Conservation (phyloP, 306 rosid species). For the Fragaria ananassa region DNA sequence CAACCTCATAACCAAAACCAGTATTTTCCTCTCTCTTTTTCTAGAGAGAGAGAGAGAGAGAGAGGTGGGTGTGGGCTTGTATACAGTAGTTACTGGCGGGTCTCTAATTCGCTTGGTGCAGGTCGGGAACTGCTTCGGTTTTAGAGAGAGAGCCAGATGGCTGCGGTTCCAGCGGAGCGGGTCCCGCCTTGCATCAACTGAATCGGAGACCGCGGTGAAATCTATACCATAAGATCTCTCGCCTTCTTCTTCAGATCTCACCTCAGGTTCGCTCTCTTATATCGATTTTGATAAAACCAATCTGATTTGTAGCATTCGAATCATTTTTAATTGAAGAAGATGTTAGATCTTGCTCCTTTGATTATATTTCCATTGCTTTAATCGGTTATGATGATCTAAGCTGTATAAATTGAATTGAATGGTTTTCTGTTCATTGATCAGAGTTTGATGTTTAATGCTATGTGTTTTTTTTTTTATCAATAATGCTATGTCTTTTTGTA, state of each 20-base stretch:
- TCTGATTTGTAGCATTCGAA: not conserved
- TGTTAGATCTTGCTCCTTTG: not conserved
- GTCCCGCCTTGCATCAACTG: constrained; percentile 99
- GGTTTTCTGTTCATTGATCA: not conserved
- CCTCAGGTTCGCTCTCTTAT: constrained; percentile 4
- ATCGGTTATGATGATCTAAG: not conserved
- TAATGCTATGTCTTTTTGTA: not conserved
- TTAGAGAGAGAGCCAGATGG: not conserved
- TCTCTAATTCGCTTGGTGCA: constrained; percentile 99
- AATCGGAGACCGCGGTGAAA: constrained; percentile 85
- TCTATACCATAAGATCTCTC: not conserved
- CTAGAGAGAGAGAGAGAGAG: not conserved
- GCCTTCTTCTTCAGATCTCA: constrained; percentile 5
- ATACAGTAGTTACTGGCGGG: constrained; percentile 57
- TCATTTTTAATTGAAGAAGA: not conserved
- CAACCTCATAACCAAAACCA: not conserved
- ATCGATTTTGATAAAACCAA: not conserved
- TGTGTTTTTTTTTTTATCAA: not conserved
- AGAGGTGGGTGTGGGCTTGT: not conserved
- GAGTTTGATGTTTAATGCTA: not conserved
- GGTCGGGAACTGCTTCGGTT: constrained; percentile 89
- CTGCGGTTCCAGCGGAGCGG: constrained; percentile 33
- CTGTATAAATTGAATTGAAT: not conserved
- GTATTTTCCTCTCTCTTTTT: not conserved
- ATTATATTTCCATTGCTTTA: not conserved